Conservation (phyloP, 1,284 basidiomycete species). For the Leccinum pseudoinsigne region DNA sequence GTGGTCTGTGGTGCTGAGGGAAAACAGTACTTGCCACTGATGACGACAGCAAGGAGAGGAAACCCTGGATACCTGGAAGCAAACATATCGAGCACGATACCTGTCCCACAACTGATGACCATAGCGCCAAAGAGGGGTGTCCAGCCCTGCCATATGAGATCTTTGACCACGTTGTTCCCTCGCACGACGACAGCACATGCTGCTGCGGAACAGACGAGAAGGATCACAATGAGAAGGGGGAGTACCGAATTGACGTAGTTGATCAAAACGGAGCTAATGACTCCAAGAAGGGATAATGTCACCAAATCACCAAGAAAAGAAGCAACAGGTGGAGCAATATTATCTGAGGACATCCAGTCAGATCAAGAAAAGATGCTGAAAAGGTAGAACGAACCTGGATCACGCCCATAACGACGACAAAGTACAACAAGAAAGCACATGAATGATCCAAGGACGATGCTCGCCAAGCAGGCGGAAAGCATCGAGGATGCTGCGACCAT, state of each 20-base stretch:
- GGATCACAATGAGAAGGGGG: constrained; percentile 60
- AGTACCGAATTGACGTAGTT: constrained; percentile 62
- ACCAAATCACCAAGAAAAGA: constrained; percentile 92
- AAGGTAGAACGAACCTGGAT: constrained; percentile 66
- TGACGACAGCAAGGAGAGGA: constrained; percentile 85
- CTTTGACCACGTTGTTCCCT: constrained; percentile 65
- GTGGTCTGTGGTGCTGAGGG: background rate
- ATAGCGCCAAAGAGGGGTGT: constrained; percentile 89
- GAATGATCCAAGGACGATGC: constrained; percentile 85
- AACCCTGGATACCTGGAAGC: constrained; percentile 88
- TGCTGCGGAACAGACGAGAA: constrained; percentile 57
- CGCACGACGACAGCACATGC: constrained; percentile 56
- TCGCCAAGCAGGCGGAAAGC: constrained; percentile 83
- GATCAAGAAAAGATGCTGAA: background rate
- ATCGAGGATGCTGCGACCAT: constrained; percentile 91
- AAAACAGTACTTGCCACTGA: constrained; percentile 62
- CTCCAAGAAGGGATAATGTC: constrained; percentile 79
- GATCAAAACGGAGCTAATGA: constrained; percentile 66
- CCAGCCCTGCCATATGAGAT: constrained; percentile 86
- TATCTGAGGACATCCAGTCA: constrained; percentile 54
- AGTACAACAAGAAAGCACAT: constrained; percentile 88
- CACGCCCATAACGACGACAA: constrained; percentile 73
- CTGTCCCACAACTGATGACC: constrained; percentile 89
- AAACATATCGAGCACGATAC: constrained; percentile 89
- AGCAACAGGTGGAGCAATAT: constrained; percentile 93